Percentiles rank a stretch among this genome's conserved stretches.
Evolutionary conservation across 2,329 filamentous ascomycete genomes (phyloP).

Genomic region (Pseudogymnoascus sp.): DNA sequence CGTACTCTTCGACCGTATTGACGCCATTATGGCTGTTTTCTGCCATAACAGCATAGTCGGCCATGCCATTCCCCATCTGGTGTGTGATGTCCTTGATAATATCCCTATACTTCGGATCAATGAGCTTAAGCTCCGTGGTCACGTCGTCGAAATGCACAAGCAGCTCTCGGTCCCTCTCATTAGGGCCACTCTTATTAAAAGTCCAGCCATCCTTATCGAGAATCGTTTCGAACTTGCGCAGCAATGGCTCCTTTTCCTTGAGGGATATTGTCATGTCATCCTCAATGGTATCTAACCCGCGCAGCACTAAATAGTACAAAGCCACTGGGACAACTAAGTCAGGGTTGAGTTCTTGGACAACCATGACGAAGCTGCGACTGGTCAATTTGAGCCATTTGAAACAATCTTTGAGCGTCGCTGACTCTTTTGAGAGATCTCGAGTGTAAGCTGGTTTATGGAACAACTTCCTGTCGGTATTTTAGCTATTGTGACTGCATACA

Average conservation of each 20-base stretch:
- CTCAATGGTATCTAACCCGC: constrained; percentile 94
- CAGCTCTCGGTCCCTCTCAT: constrained; percentile 90
- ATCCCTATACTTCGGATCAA: constrained; percentile 73
- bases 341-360: constrained; percentile 92
- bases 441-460: constrained; percentile 93
- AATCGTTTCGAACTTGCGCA: constrained; percentile 71
- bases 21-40: constrained; percentile 74
- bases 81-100: constrained; percentile 89
- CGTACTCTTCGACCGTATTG: constrained; percentile 78
- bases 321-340: constrained; percentile 84
- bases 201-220: constrained; percentile 84
- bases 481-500: neutral
- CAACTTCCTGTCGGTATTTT: constrained; percentile 59
- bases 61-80: constrained; percentile 98
- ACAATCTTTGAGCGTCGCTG: constrained; percentile 65
- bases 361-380: constrained; percentile 83
- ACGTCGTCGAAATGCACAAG: constrained; percentile 88
- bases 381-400: constrained; percentile 80
- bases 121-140: constrained; percentile 74
- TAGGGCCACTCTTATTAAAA: constrained; percentile 72
- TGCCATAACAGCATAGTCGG: constrained; percentile 81
- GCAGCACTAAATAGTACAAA: constrained; percentile 86
- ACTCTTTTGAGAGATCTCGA: constrained; percentile 68
- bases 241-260: constrained; percentile 72
- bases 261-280: constrained; percentile 92